Conservation (phyloP, 2,329 filamentous ascomycete species). For the Epichloe uncinata region DNA sequence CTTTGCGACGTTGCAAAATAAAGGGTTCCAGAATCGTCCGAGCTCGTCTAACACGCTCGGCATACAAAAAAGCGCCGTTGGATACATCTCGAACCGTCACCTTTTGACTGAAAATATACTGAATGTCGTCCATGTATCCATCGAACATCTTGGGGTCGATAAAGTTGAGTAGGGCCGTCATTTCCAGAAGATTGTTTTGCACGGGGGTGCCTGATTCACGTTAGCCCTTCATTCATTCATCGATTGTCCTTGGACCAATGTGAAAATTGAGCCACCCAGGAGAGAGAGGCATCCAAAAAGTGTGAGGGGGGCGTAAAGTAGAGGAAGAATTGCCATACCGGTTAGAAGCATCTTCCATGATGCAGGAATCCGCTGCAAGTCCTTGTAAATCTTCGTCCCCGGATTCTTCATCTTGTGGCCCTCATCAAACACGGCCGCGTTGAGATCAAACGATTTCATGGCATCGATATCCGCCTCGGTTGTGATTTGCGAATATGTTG, state of each 20-base stretch:
- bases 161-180: conserved; percentile 84
- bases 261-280: too few species aligned
- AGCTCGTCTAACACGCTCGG: conserved; percentile 73
- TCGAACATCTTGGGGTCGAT: conserved; percentile 79
- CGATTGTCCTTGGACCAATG: not conserved
- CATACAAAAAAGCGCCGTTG: conserved; percentile 73
- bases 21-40: conserved; percentile 91
- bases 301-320: not conserved
- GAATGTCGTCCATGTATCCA: conserved; percentile 63
- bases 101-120: conserved; percentile 82
- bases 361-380: conserved; percentile 63
- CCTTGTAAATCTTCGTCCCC: conserved; percentile 66
- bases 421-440: conserved; percentile 72
- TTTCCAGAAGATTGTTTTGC: conserved; percentile 87
- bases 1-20: conserved; percentile 85
- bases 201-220: conserved; percentile 60
- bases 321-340: conserved; percentile 12
- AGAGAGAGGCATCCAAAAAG: too few species aligned
- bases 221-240: conserved; percentile 8
- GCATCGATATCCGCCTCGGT: conserved; percentile 36
- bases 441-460: conserved; percentile 34
- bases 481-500: conserved; percentile 46
- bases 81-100: conserved; percentile 68
- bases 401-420: conserved; percentile 89
- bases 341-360: conserved; percentile 72